Percentiles rank a stretch among this genome's conserved stretches.
phyloP scores from a whole-genome alignment of 768 basidiomycete species.

The Pleurotus sapidus region DNA sequence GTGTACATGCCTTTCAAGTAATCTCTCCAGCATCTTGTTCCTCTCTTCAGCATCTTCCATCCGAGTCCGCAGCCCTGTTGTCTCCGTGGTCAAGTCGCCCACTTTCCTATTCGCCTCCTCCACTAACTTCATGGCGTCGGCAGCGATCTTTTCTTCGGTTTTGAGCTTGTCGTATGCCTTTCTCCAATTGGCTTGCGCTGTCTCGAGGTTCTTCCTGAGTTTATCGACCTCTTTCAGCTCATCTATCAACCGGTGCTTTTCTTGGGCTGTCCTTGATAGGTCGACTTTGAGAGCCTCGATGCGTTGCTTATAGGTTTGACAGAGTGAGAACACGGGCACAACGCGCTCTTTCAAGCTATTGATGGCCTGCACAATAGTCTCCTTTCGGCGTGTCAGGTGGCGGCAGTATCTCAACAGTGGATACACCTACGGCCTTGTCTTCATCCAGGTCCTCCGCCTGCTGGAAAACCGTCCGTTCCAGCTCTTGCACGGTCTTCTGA shows the following conservation, averaged over 20 bases:
- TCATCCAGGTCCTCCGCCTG: slow-evolving; percentile 10
- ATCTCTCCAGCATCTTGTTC: neutral
- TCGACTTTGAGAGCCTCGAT: neutral
- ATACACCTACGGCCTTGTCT: slow-evolving; percentile 24
- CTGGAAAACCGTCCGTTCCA: slow-evolving; percentile 9
- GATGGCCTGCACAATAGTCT: slow-evolving; percentile 29
- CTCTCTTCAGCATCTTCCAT: neutral
- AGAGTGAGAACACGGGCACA: slow-evolving; percentile 28
- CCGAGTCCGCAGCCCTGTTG: neutral
- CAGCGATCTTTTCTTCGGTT: neutral
- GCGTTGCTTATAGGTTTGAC: neutral
- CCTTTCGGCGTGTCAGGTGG: slow-evolving; percentile 16
- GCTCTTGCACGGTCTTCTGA: slow-evolving; percentile 21
- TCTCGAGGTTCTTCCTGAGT: slow-evolving; percentile 4
- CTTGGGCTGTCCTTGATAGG: neutral
- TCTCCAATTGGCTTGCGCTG: neutral
- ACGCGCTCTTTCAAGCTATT: slow-evolving; percentile 39
- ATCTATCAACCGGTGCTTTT: neutral
- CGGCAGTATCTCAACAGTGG: neutral
- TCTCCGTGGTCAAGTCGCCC: neutral
- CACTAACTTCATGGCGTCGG: neutral
- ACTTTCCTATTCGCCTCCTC: slow-evolving; percentile 2
- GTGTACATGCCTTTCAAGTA: neutral
- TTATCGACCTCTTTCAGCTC: neutral
- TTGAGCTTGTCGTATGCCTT: neutral